Conservation (phyloP, 83 land plant genomes). For the Picea abies region DNA sequence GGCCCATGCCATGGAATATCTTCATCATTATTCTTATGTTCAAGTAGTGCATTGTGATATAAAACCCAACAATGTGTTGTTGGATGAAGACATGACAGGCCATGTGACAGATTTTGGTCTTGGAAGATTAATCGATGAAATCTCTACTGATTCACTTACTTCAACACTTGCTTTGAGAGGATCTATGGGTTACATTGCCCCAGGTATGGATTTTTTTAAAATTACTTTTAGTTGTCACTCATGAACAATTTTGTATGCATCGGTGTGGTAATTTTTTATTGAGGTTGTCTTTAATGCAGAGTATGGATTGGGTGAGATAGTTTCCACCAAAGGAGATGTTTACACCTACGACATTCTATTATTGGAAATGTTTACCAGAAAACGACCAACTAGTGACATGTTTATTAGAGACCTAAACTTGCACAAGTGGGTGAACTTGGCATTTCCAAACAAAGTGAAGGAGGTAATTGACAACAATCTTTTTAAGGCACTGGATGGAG, state of each 20-base stretch:
- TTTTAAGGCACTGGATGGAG: neutral
- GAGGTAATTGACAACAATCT: neutral
- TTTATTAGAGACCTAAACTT: slow-evolving; percentile 5
- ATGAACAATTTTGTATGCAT: neutral
- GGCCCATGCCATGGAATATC: no score
- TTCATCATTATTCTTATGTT: no score
- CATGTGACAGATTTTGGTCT: no score
- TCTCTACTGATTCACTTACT: no score
- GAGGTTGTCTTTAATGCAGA: no score
- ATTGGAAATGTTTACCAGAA: slow-evolving; percentile 13
- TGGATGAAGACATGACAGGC: no score
- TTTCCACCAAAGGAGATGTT: slow-evolving; percentile 7
- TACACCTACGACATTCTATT: slow-evolving; percentile 9
- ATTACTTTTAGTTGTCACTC: neutral
- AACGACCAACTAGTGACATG: neutral
- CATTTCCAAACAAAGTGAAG: slow-evolving; percentile 3
- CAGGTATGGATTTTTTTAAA: neutral
- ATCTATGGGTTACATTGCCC: neutral
- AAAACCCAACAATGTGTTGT: no score
- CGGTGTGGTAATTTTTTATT: no score
- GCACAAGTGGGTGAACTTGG: neutral
- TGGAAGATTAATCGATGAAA: no score
- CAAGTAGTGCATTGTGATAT: no score
- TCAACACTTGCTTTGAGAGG: no score
- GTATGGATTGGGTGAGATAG: no score